A percentile compares a stretch with the other conserved stretches of the same genome.
Evolutionary conservation across 2,329 filamentous ascomycete genomes (phyloP).

Genomic region (Epichloe hybrida): DNA sequence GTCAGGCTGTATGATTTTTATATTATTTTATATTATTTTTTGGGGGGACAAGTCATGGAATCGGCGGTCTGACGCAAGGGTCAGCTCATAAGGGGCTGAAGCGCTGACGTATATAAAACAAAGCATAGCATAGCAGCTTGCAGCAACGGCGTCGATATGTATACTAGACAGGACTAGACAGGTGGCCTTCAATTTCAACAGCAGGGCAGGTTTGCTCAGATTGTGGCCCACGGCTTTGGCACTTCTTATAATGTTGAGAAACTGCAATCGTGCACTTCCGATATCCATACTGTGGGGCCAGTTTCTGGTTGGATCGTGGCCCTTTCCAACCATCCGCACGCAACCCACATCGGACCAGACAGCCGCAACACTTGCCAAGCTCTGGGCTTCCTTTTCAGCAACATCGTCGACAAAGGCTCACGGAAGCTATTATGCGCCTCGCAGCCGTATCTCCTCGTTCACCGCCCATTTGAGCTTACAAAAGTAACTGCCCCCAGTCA

Average conservation of each 20-base stretch:
- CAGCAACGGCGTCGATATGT: neutral
- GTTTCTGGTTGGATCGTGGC: neutral
- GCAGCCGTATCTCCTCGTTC: slow-evolving; percentile 21
- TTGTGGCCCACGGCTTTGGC: no score
- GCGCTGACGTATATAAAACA: neutral
- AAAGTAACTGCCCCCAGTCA: no score
- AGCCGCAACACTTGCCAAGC: neutral
- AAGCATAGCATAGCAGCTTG: neutral
- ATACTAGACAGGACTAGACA: no score
- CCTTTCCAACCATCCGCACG: no score
- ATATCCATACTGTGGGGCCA: no score
- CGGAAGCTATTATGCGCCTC: slow-evolving; percentile 33
- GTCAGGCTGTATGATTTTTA: slow-evolving; percentile 42
- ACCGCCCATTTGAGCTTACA: no score
- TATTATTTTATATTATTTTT: neutral
- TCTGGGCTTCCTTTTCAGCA: neutral
- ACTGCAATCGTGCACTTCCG: no score
- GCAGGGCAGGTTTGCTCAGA: neutral
- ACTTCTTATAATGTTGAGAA: no score
- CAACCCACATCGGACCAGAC: neutral
- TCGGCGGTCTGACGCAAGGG: neutral
- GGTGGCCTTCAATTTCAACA: neutral
- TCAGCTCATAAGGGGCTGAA: neutral
- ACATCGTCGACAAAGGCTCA: slow-evolving; percentile 5
- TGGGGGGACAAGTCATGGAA: neutral